phyloP scores from a whole-genome alignment of 345 rosid genomes.

The Cochlearia excelsa region DNA sequence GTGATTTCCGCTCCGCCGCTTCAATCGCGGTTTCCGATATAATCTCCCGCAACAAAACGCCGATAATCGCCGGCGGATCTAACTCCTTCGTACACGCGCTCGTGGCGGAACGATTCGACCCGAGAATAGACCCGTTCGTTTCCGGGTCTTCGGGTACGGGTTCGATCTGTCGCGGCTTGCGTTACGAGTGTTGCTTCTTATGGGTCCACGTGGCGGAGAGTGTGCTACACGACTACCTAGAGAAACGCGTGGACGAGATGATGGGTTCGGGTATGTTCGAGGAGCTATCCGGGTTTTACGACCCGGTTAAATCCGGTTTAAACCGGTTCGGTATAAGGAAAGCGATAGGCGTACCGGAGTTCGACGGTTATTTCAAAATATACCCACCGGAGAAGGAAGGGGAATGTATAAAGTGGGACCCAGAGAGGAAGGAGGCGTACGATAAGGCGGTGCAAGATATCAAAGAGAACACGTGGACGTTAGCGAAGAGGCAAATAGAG shows the following conservation, averaged over 20 bases:
- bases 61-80: slow-evolving; percentile 87
- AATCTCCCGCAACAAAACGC: slow-evolving; percentile 43
- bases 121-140: slow-evolving; percentile 45
- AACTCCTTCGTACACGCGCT: slow-evolving; percentile 79
- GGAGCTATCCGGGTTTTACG: slow-evolving; percentile 54
- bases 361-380: slow-evolving; percentile 51
- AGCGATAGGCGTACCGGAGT: slow-evolving; percentile 94
- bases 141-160: slow-evolving; percentile 23
- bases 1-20: slow-evolving; percentile 54
- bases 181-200: slow-evolving; percentile 73
- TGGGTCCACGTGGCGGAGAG: slow-evolving; percentile 77
- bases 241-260: slow-evolving; percentile 84
- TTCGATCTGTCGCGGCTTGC: slow-evolving; percentile 42
- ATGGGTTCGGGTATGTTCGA: slow-evolving; percentile 82
- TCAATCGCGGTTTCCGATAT: slow-evolving; percentile 43
- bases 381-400: slow-evolving; percentile 39
- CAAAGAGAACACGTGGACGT: slow-evolving; percentile 70
- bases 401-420: slow-evolving; percentile 21
- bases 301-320: slow-evolving; percentile 27
- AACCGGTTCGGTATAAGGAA: slow-evolving; percentile 53
- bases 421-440: slow-evolving; percentile 43
- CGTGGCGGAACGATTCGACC: slow-evolving; percentile 53
- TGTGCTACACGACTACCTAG: slow-evolving; percentile 60
- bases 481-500: slow-evolving; percentile 69
- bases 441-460: slow-evolving; percentile 68